Base-by-base conservation (phyloP, 2,329 filamentous ascomycete species). In the Phyllosticta citribraziliensis region DNA sequence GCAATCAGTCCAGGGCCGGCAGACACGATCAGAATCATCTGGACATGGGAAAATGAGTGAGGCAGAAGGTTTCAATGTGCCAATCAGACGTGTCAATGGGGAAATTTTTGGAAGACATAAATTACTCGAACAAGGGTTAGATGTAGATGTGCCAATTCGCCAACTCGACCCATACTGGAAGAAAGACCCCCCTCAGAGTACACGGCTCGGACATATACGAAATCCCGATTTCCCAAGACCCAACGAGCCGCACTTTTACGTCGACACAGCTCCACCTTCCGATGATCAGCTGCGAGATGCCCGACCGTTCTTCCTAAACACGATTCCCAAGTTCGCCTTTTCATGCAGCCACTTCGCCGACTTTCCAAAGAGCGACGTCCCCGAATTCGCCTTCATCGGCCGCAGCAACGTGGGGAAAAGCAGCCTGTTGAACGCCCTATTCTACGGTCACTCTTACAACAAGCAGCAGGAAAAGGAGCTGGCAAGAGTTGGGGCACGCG, bases 391-490 rank as follows among this genome's bases (percentile, higher is more conserved):
- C 51, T 88, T 90, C 68, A 77, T 89, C 3, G 87, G 87, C 19
- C 80, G 87, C 55, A 85, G 82, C 50, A 90, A 90, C 67, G 86
- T 88, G 5, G 87, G 87, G 58, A 89, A 90, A 73, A 84, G 81
- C 59, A 83, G 80, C 1, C 69, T 89, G 4, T 75, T 89, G 25
- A 90, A 90, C 69, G 82, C 83, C 2, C 73, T 89, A 9, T 79
- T 87, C 64, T 0, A 50, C 47, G 27, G 53, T 30, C 51, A 22
- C 25, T 6, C 61, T 72, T 80, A 3, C 80, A 79, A 2, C 83
- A 81, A 19, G 83, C 84, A 20, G 8, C 11, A 47, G 1, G n/a
- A n/a, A n/a, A 8, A 47, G 8, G 40, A 47, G 17, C 40, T 47
- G 12, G 40, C 40, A 47, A n/a, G 6, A n/a, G 6, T n/a, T 3